Evolutionary conservation across 2,329 filamentous ascomycete genomes (phyloP), one percentile per base, ranked within the genome.

Genomic region (Tolypocladium pustulatum): DNA sequence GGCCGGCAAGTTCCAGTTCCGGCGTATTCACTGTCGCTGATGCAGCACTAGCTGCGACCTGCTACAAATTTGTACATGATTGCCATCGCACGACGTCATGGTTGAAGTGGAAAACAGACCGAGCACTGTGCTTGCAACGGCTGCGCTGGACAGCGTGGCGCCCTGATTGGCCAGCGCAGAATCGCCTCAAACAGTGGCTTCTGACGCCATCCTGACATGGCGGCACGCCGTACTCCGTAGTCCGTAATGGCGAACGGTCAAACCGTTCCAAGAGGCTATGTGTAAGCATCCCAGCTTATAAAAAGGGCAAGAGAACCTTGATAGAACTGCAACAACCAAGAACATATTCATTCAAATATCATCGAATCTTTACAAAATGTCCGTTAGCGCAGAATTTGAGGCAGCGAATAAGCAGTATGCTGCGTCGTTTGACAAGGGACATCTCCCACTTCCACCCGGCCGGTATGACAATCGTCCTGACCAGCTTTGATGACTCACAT

Each of bases 371-470:
- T 22, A 1, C 34, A 58, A 36, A 30, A 64, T 64, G 62, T 55
- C 67, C 17, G 64, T 65, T 56, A 61, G 61, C 30, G 57, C 60
- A 25, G 65, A 70, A n/a, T 66, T 69, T 32, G 65, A 69, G 55
- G 61, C 63, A 25, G 68, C 68, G 27, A 74, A 81, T 57, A 69
- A 77, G 54, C 79, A 79, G 54, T 89, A 89, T 68, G 77, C 75
- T 37, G 72, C 77, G 37, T 86, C 87, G 3, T 92, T 91, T 71
- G 82, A 77, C n/a, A 77, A 89, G 61, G 87, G 86, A 20, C 63
- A 85, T 61, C 78, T 91, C 5, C 78, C 82, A 0, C 78, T 91
- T 1, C 86, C 88, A 0, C 89, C 89, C 0, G 58, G 61, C 52
- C 62, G 71, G 85, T 87, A 78, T 40, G 34, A 43, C 38, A 38